These are phyloP conservation scores for Lactarius akahatsu DNA, from an alignment of 768 basidiomycete genomes.

Conservation along the genomic window DNA sequence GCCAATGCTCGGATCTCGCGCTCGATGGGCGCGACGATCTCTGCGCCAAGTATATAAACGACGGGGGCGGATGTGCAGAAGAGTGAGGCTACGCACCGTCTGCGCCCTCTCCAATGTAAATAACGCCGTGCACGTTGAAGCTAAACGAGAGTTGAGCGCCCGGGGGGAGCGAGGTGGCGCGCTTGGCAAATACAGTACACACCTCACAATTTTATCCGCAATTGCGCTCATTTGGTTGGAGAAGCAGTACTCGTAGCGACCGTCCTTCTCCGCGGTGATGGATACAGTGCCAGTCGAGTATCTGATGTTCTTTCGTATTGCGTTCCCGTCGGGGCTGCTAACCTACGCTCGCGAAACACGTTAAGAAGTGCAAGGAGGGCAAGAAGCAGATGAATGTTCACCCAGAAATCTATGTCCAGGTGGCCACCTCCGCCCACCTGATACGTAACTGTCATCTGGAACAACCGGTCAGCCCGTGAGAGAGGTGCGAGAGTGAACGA, in stretches of 20 bases:
- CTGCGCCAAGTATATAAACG: slow-evolving; percentile 38
- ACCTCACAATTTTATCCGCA: slow-evolving; percentile 95
- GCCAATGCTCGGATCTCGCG: slow-evolving; percentile 88
- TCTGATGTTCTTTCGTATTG: slow-evolving; percentile 77
- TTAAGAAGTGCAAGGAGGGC: not conserved
- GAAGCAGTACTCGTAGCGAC: slow-evolving; percentile 94
- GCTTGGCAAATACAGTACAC: slow-evolving; percentile 30
- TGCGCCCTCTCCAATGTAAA: slow-evolving; percentile 74
- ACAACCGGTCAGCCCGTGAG: not conserved
- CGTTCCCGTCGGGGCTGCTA: slow-evolving; percentile 65
- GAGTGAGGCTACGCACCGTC: slow-evolving; percentile 58
- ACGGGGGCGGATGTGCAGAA: not conserved
- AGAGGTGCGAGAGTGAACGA: not conserved
- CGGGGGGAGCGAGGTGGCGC: not conserved
- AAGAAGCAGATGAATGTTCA: slow-evolving; percentile 37
- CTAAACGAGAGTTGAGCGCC: slow-evolving; percentile 40
- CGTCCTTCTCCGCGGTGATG: slow-evolving; percentile 84
- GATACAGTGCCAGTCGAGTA: slow-evolving; percentile 87
- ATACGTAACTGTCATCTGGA: slow-evolving; percentile 97
- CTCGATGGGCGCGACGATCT: slow-evolving; percentile 92
- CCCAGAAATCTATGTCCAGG: slow-evolving; percentile 97
- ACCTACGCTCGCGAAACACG: slow-evolving; percentile 57
- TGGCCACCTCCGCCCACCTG: slow-evolving; percentile 98
- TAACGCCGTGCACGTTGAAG: slow-evolving; percentile 97
- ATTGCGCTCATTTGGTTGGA: slow-evolving; percentile 98